Base-by-base conservation (phyloP, 768 basidiomycete species). In the Rhizopogon sp. region DNA sequence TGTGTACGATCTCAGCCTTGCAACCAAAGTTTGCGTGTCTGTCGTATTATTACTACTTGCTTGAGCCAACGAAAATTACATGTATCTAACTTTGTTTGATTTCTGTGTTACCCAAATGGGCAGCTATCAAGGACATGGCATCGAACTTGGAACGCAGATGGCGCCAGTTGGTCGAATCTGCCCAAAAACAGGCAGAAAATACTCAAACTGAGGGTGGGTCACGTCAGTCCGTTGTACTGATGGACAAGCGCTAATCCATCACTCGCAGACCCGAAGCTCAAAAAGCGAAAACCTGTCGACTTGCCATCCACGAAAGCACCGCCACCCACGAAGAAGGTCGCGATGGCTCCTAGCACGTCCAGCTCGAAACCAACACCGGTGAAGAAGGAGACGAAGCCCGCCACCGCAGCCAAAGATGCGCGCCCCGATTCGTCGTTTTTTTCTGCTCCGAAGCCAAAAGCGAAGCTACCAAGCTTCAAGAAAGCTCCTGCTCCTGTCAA, bases 41-140 rank as follows among this genome's bases (percentile, higher is more conserved):
- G 52, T 64, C 62, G 66, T 70, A 65, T 64, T 64, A 65, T 65
- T 63, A 60, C 59, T 54, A 29, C 47, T 49, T 49, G 47, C 35
- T 67, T 68, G 68, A 70, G 60, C 53, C 60, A 60, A 66, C 47
- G 47, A 58, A 41, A 64, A 60, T 58, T 43, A 62, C 64, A 74
- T 83, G 79, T 86, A 85, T 88, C 86, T 90, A 84, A 90, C 87
- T 66, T 71, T 65, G 55, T 63, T 69, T 72, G 66, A 70, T 71
- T 74, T 73, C 75, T 68, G 64, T 69, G 64, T 71, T 72, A 70
- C 67, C 62, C 64, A 59, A 60, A 60, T 60, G 68, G 70, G 70
- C 78, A 93, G 90, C 90, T 74, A 82, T 90, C 86, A 89, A 91
- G 85, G 90, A 93, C 76, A 90, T 93, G 88, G 90, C 90, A 64